Evolutionary conservation across 371 early-diverging fungal genomes (phyloP), one percentile per base, ranked within the genome.

Genomic region (Chytridium lagenaria): DNA sequence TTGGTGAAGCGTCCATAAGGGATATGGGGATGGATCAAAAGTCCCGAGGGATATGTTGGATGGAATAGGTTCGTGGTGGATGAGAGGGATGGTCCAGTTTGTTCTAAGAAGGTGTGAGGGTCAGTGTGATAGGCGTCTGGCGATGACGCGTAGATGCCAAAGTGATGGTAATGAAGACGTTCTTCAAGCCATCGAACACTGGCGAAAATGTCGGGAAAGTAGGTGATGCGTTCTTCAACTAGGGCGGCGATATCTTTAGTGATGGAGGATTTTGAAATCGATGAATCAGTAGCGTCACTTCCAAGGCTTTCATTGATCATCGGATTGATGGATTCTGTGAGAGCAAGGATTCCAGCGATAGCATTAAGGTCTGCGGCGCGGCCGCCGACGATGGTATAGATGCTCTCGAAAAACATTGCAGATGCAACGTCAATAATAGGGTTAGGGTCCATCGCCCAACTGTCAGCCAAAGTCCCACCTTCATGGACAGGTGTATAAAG

Each of bases 151-250:
- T 30, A 10, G 31, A 10, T 57, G 5, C 26, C 57, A 19, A 12
- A 44, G 44, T 23, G 10, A n/a, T 5, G 57, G 10, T 57, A 26
- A 15, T 28, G 7, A n/a, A 72, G 39, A 12, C n/a, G 31, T 34
- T 50, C 22, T 51, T 65, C 72, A 15, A 72, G 72, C 72, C 72
- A 72, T n/a, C 72, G 5, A 39, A 57, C 37, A 16, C 28, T 28
- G 23, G 72, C 72, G 16, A 63, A 34, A 5, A 72, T 37, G 55
- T 72, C 72, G 7, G 52, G 52, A 34, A 67, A 72, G 23, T 15
- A 30, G 36, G 7, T 33, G 34, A 71, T 52, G 26, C 55, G 26
- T 40, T 10, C 26, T 44, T 40, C 40, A 26, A 1, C 23, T n/a
- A n/a, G n/a, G n/a, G n/a, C n/a, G n/a, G n/a, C n/a, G 36, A 59